Evolutionary conservation across 805 yeast genomes (phyloP).

Genomic region (Blastobotrys attinorum): DNA sequence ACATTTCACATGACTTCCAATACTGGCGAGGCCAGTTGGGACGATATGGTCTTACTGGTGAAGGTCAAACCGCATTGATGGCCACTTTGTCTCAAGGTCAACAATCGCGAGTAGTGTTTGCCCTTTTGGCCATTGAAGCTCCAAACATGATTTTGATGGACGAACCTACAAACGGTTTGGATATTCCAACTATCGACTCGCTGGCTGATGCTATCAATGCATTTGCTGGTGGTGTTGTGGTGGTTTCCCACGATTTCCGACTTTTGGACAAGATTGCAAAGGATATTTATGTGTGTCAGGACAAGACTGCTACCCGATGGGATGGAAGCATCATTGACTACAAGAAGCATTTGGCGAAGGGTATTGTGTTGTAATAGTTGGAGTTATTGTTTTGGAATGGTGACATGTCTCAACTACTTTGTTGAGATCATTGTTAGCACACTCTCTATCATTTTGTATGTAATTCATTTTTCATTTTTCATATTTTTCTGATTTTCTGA

Average conservation of each 20-base stretch:
- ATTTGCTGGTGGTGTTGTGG: conserved; percentile 97
- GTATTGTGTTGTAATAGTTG: conserved; percentile 37
- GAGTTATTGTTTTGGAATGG: no score
- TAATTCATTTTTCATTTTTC: no score
- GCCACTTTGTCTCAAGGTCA: conserved; percentile 98
- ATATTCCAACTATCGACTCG: conserved; percentile 96
- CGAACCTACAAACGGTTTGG: conserved; percentile 99
- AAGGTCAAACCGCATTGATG: conserved; percentile 97
- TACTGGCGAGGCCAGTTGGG: conserved; percentile 94
- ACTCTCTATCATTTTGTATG: no score
- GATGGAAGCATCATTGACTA: conserved; percentile 83
- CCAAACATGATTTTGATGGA: conserved; percentile 93
- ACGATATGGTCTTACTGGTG: conserved; percentile 97
- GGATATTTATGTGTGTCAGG: conserved; percentile 93
- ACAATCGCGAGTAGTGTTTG: conserved; percentile 98
- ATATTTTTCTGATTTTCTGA: no score
- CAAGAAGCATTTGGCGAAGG: conserved; percentile 89
- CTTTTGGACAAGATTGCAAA: conserved; percentile 93
- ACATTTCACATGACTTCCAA: conserved; percentile 94
- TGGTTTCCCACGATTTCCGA: conserved; percentile 98
- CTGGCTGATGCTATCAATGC: conserved; percentile 92
- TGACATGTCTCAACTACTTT: no score
- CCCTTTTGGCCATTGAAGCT: conserved; percentile 85
- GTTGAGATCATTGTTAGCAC: no score
- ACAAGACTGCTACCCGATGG: conserved; percentile 96